Base-by-base conservation (phyloP, 2,329 filamentous ascomycete species). In the Neurospora sp. region DNA sequence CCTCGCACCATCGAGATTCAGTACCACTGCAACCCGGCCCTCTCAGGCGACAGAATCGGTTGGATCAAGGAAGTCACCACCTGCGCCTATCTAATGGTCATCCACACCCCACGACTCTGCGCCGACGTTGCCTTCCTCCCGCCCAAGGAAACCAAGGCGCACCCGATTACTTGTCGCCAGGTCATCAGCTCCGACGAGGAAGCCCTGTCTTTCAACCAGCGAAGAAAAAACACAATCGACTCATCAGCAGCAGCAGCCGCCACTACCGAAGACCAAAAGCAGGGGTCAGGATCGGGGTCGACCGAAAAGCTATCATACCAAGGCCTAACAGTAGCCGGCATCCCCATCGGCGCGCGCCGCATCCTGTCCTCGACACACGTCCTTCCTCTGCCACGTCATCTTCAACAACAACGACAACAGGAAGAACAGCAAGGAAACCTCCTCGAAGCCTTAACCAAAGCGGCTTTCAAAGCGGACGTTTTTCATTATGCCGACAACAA, bases 51-150 rank as follows among this genome's bases (percentile, higher is more conserved):
- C 78, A 88, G 90, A 67, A 97, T 97, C 75, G 91, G 90, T 62
- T 93, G 93, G 89, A 96, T 97, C 80, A 97, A 97, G 79, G 94
- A 97, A 79, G 89, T 95, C 1, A 91, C 91, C 2, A 97, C 93
- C 11, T 97, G 94, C 81, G 89, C 93, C 13, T 97, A 97, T 78
- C 84, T 97, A 69, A 97, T 97, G 93, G 89, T 97, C 39, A 88
- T 97, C 73, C 91, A 97, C 78, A 97, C 94, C 0, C 93, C 93
- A 0, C 89, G 93, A 0, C 87, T 97, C 13, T 97, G 94, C 81
- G 88, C 91, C 77, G 94, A 97, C 74, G 88, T 93, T 10, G 93
- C 93, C 10, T 97, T 97, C 78, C 83, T 91, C 69, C 93, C 94
- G 0, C 92, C 93, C 0, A 89, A 91, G 75, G 90, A 93, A 72